Evolutionary conservation across 768 basidiomycete genomes (phyloP).

Genomic region (Hydnum rufescens): DNA sequence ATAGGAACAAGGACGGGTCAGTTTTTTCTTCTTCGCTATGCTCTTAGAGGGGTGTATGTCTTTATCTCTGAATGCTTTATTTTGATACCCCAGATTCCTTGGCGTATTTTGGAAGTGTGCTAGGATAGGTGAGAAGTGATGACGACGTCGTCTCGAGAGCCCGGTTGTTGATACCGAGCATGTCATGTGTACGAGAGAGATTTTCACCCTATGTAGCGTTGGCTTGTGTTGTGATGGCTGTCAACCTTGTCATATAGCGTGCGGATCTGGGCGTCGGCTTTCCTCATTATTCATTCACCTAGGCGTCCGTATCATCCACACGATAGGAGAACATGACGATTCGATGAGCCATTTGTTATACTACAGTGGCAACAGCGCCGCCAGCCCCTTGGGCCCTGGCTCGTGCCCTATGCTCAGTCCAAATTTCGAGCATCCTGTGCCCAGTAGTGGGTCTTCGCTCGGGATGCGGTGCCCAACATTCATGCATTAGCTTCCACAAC

Average conservation of each 20-base stretch:
- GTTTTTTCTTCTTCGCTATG: not conserved
- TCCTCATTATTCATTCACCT: too few species aligned
- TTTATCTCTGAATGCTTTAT: not conserved
- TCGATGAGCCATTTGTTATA: too few species aligned
- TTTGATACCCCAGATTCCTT: conserved; percentile 38
- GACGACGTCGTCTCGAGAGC: not conserved
- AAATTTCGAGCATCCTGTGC: too few species aligned
- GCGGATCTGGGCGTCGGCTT: not conserved
- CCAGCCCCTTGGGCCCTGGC: too few species aligned
- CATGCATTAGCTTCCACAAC: too few species aligned
- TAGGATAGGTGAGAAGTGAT: conserved; percentile 50
- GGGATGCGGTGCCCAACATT: too few species aligned
- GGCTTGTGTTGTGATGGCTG: conserved; percentile 85
- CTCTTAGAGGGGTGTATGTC: not conserved
- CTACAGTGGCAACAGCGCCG: too few species aligned
- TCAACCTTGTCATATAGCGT: conserved; percentile 30
- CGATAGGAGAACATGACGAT: too few species aligned
- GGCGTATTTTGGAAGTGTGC: conserved; percentile 93
- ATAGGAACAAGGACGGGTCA: conserved; percentile 81
- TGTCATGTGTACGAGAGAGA: conserved; percentile 48
- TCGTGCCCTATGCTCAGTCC: too few species aligned
- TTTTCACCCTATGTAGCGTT: conserved; percentile 90
- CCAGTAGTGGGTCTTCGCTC: too few species aligned
- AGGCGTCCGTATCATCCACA: too few species aligned
- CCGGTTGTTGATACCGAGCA: not conserved